phyloP scores from a whole-genome alignment of 139 green algal genomes.

The Picochlorum sp. region DNA sequence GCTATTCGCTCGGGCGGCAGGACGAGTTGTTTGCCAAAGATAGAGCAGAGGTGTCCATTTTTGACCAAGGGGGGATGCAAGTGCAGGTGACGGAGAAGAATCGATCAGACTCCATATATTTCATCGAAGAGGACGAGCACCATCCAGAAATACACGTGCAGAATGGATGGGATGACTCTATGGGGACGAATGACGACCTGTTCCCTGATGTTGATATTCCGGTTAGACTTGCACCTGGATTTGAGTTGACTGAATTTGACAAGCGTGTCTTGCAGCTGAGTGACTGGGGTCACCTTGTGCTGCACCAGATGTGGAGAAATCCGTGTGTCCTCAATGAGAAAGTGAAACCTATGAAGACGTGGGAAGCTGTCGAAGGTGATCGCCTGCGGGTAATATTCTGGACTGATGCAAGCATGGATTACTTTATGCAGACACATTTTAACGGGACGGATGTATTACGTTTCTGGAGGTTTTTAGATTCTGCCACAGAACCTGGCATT shows the following conservation, averaged over 20 bases:
- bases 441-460: neutral
- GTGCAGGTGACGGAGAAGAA: too few relatives aligned
- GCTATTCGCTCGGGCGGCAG: too few relatives aligned
- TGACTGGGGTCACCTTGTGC: neutral
- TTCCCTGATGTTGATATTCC: neutral
- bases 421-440: neutral
- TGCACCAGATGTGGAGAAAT: slow-evolving; percentile 3
- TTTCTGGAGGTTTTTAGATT: neutral
- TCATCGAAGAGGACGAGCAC: neutral
- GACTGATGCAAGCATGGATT: neutral
- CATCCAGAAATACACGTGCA: slow-evolving; percentile 3
- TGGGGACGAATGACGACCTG: neutral
- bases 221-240: neutral
- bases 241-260: neutral
- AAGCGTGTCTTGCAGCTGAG: neutral
- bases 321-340: neutral
- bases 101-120: too few relatives aligned
- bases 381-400: neutral
- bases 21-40: too few relatives aligned
- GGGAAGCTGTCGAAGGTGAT: neutral
- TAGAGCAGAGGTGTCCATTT: too few relatives aligned
- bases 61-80: too few relatives aligned
- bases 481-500: neutral
- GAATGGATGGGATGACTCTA: neutral
- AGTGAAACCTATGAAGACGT: neutral